These are phyloP conservation scores for Candida methanosorbosa DNA, from an alignment of 805 yeast genomes.

Conservation along the genomic window DNA sequence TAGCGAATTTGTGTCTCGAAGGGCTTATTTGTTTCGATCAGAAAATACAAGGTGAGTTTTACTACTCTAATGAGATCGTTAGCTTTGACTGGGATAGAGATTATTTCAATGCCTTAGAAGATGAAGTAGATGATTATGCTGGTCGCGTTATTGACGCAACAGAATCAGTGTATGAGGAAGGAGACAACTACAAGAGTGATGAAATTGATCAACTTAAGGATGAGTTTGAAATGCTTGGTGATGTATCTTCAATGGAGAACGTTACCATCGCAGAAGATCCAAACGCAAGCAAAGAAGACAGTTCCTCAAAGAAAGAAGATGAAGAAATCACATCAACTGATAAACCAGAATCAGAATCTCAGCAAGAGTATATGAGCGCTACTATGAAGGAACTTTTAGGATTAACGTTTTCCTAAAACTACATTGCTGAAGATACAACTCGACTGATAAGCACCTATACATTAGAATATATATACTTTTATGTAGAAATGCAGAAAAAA, in stretches of 20 bases:
- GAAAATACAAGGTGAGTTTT: conserved; percentile 19
- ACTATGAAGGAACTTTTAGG: conserved; percentile 1
- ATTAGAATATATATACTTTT: too few relatives aligned
- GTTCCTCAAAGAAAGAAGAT: too few relatives aligned
- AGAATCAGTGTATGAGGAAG: neutral
- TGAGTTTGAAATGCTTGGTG: neutral
- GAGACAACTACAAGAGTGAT: neutral
- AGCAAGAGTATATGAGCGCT: neutral
- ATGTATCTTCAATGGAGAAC: too few relatives aligned
- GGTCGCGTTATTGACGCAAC: conserved; percentile 1
- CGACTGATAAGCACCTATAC: too few relatives aligned
- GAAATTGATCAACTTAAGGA: neutral
- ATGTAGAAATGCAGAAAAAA: too few relatives aligned
- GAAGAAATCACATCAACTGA: too few relatives aligned
- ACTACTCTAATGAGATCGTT: conserved; percentile 20
- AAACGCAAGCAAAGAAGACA: neutral
- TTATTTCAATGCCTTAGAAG: neutral
- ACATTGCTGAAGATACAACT: too few relatives aligned
- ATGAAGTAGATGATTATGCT: conserved; percentile 4
- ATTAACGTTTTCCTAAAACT: neutral
- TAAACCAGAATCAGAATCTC: too few relatives aligned
- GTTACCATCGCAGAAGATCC: neutral
- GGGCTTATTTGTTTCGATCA: conserved; percentile 22
- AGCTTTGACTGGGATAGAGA: conserved; percentile 12
- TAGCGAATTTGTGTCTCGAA: conserved; percentile 13